Evolutionary conservation across 768 basidiomycete species (phyloP).

Genomic region (Favolaschia claudopus): DNA sequence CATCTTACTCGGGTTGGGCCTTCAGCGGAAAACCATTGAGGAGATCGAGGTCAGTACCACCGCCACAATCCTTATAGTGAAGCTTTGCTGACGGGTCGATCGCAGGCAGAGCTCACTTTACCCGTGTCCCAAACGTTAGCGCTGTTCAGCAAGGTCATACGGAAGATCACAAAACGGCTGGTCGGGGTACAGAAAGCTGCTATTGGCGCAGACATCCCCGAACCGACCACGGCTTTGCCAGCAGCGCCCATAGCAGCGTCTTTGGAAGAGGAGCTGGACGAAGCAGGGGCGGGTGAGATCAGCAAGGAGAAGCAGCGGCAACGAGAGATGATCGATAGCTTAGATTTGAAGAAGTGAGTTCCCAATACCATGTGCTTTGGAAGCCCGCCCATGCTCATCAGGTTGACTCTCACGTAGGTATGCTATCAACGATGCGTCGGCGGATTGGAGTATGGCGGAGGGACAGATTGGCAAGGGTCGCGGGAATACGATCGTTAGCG

Average conservation of each 20-base stretch:
- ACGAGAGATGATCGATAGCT: constrained; percentile 84
- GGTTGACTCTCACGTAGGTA: constrained; percentile 53
- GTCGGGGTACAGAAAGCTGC: constrained; percentile 82
- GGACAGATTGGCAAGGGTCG: constrained; percentile 63
- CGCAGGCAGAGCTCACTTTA: constrained; percentile 78
- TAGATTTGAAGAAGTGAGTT: constrained; percentile 89
- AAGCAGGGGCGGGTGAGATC: constrained; percentile 77
- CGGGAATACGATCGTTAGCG: constrained; percentile 76
- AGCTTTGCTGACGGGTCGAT: neutral
- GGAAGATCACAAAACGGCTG: constrained; percentile 81
- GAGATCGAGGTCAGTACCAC: constrained; percentile 74
- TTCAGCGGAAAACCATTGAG: constrained; percentile 90
- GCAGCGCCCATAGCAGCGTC: constrained; percentile 48
- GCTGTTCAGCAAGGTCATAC: constrained; percentile 88
- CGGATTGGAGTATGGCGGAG: constrained; percentile 82
- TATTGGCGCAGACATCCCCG: constrained; percentile 69
- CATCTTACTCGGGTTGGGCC: constrained; percentile 86
- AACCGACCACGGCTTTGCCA: constrained; percentile 34
- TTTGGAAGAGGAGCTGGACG: constrained; percentile 75
- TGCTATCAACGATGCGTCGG: constrained; percentile 72
- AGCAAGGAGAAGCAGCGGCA: constrained; percentile 79
- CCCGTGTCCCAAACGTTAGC: constrained; percentile 90
- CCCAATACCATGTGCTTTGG: constrained; percentile 17
- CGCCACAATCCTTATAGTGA: neutral
- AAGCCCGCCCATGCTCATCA: constrained; percentile 24